These are phyloP conservation scores for Kwoniella newhampshirensis DNA, from an alignment of 768 basidiomycete genomes.

Conservation along the genomic window DNA sequence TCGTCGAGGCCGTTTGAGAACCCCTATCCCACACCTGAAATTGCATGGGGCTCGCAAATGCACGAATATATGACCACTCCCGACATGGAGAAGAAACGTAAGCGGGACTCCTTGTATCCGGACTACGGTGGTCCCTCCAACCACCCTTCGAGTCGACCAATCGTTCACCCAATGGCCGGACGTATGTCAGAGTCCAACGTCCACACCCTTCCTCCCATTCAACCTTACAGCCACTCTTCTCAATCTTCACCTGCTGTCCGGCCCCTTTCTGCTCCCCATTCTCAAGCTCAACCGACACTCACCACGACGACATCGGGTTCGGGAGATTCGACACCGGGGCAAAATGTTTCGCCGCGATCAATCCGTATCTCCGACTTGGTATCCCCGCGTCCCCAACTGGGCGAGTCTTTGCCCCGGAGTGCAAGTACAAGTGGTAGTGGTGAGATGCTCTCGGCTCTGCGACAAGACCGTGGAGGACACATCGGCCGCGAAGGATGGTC, in stretches of 20 bases:
- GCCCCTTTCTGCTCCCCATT: constrained; percentile 16
- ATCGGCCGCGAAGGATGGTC: constrained; percentile 2
- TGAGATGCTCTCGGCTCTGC: neutral
- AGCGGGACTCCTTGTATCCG: constrained; percentile 5
- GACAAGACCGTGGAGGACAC: neutral
- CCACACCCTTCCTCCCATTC: constrained; percentile 16
- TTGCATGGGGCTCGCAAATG: constrained; percentile 19
- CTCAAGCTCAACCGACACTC: neutral
- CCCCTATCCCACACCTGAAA: constrained; percentile 21
- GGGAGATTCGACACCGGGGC: neutral
- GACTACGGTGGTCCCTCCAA: constrained; percentile 2
- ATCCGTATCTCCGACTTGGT: constrained; percentile 20
- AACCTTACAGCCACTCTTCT: constrained; percentile 3
- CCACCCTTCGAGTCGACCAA: neutral
- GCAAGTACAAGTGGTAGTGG: constrained; percentile 1
- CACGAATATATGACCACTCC: constrained; percentile 9
- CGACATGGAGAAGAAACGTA: constrained; percentile 17
- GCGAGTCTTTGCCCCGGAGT: neutral
- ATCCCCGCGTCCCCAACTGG: neutral
- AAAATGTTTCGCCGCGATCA: constrained; percentile 12
- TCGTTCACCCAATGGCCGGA: constrained; percentile 15
- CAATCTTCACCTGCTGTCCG: constrained; percentile 3
- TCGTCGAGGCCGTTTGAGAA: constrained; percentile 14
- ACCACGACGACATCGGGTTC: constrained; percentile 11
- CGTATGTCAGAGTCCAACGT: constrained; percentile 19